Base-by-base conservation (phyloP, 306 rosid species). In the Pterocarpus santalinus region DNA sequence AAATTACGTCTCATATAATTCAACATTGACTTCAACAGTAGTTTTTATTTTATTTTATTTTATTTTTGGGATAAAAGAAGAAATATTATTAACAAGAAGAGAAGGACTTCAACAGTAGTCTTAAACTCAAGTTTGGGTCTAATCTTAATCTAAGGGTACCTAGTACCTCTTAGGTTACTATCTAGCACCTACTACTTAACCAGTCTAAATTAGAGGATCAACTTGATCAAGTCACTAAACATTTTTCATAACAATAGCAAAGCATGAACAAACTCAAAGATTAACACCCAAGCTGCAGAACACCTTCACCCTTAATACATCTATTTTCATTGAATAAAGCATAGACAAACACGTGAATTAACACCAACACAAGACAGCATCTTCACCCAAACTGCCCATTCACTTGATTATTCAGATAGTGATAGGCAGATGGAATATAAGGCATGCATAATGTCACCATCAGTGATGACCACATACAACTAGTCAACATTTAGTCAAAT, bases 111-210 rank as follows among this genome's bases (percentile, higher is more conserved):
- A 55, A 39, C 34, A 53, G 61, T 16, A 61, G 56, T 44, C 14
- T 47, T 72, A 72, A 43, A 51, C 79, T 72, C 43, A 49, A 62
- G 73, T 71, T 33, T 39, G 9, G 60, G 49, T 43, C 69, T 56
- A 56, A 11, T 32, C 72, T 55, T n/a, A 43, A 32, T 79, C 51
- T 44, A 58, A 69, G 51, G 80, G 47, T 5, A 75, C 58, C 62
- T 34, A 51, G n/a, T 30, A 13, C 17, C 22, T 7, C 14, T 33
- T n/a, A 47, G 61, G 61, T 55, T n/a, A 51, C 44, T 43, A 30
- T 22, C 38, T 6, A 39, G 15, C 15, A 28, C 12, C 39, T 7
- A 41, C 44, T 33, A 76, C 63, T 34, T 57, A 47, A 17, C 52
- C 35, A 33, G 9, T 57, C 41, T 7, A 57, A 73, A 74, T 57